Evolutionary conservation across 106 monocot species (phyloP).

Genomic region (Agapanthus africanus): DNA sequence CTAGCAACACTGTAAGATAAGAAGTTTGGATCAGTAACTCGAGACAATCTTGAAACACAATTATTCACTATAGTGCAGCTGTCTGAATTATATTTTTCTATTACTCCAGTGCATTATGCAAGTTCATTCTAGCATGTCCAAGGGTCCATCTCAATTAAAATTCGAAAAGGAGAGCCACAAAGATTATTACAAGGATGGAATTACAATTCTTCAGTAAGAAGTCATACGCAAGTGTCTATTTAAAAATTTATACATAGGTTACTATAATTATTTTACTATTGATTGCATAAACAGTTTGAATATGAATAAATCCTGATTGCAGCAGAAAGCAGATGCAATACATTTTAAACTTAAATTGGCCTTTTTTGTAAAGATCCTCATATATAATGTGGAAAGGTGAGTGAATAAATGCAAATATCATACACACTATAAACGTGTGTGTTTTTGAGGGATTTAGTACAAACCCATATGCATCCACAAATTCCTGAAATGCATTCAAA

Average conservation of each 20-base stretch:
- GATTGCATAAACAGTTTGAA: not conserved
- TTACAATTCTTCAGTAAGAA: not conserved
- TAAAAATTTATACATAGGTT: not conserved
- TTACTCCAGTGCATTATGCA: not conserved
- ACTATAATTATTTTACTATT: not conserved
- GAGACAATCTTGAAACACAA: conserved; percentile 1
- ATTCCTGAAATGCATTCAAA: conserved; percentile 95
- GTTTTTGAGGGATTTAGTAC: conserved; percentile 4
- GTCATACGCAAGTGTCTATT: not conserved
- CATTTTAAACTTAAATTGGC: not conserved
- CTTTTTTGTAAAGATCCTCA: not conserved
- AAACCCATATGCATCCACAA: conserved; percentile 83
- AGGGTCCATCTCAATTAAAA: not conserved
- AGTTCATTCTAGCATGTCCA: not conserved
- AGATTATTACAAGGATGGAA: not conserved
- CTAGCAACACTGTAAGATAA: conserved; percentile 74
- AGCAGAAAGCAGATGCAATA: not conserved
- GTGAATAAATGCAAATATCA: not conserved
- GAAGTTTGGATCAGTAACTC: conserved; percentile 15
- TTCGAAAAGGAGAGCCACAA: not conserved
- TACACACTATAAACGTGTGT: not conserved
- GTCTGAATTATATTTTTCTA: not conserved
- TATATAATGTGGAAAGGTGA: not conserved
- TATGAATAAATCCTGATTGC: not conserved
- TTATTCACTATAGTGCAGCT: not conserved